Base-by-base conservation (phyloP, 1,284 basidiomycete species). In the Fomitopsis pinicola region DNA sequence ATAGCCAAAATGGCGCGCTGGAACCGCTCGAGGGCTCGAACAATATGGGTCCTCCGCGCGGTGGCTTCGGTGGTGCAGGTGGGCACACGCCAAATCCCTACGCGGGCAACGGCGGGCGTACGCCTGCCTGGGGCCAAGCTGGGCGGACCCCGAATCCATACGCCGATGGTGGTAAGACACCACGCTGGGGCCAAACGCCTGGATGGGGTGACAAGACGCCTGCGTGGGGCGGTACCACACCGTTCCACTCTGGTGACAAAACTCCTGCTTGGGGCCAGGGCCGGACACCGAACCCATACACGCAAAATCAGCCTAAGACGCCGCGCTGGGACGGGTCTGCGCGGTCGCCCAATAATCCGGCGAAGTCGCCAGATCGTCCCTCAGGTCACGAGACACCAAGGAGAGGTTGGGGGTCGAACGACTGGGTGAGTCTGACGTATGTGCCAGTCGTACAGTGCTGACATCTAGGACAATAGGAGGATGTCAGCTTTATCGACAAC, bases 131-230 rank as follows among this genome's bases (percentile, higher is more conserved):
- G 74, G 71, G 71, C 19, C 64, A 68, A 9, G 76, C 80, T 30
- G 81, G 82, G 7, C 76, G 80, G 59, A 92, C 89, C n/a, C 89
- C 90, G 0, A 92, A 92, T 73, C 89, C 89, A 0, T 89, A 91
- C 66, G 76, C 75, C 55, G 77, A 77, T 60, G 80, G 81, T 63
- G 76, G 86, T 19, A 83, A 84, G 59, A 93, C 90, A 7, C 89
- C 90, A 0, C 83, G 77, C 52, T 84, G 82, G 83, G 70, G 19
- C 88, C 90, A 1, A 92, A 90, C 68, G 87, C 89, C 5, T 87
- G 87, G 66, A 79, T 69, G 5, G 55, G 38, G 38, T 3, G 72
- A 10, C 73, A 76, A 19, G 80, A 87, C 86, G 7, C 87, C 86
- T 0, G 82, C 82, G 5, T 87, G 85, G 85, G 33, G 33, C 9